Evolutionary conservation across 1,139 yeast genomes (phyloP).

Genomic region (Sugiyamaella pinicola): DNA sequence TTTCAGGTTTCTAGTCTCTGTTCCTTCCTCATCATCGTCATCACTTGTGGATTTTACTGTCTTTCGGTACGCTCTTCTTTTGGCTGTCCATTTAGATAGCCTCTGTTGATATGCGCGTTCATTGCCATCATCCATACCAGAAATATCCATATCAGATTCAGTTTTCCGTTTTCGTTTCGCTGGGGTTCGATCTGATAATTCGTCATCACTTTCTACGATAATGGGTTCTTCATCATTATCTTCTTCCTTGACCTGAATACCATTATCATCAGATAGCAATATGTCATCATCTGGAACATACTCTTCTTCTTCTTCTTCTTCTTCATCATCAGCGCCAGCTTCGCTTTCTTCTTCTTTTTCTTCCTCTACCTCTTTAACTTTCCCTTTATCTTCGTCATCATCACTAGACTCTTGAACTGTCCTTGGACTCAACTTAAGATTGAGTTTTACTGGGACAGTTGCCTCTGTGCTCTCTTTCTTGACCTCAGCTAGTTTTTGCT

Average conservation of each 20-base stretch:
- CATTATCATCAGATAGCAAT: background rate
- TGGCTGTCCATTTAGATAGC: slow-evolving; percentile 58
- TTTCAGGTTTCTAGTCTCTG: slow-evolving; percentile 42
- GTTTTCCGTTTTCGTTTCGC: slow-evolving; percentile 3
- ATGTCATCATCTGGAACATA: slow-evolving; percentile 1
- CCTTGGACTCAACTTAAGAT: too few species aligned
- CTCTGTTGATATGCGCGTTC: slow-evolving; percentile 62
- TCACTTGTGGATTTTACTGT: slow-evolving; percentile 16
- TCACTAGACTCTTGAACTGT: too few species aligned
- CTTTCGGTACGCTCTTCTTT: slow-evolving; percentile 39
- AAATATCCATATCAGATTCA: background rate
- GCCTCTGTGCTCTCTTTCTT: slow-evolving; percentile 15
- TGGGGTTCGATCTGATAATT: background rate
- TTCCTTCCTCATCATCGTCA: slow-evolving; percentile 28
- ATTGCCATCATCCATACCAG: slow-evolving; percentile 75
- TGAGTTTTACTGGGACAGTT: too few species aligned
- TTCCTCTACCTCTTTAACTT: slow-evolving; percentile 35
- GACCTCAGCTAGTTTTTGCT: slow-evolving; percentile 11
- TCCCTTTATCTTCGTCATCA: slow-evolving; percentile 30
- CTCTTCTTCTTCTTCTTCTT: slow-evolving; percentile 28
- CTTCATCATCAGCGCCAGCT: slow-evolving; percentile 32
- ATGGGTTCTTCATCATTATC: slow-evolving; percentile 25
- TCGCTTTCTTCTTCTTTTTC: slow-evolving; percentile 33
- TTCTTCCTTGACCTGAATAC: background rate
- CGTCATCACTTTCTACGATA: background rate